These are phyloP conservation scores for Penicillium antarcticum DNA, from an alignment of 495 filamentous ascomycete species.

Conservation along the genomic window DNA sequence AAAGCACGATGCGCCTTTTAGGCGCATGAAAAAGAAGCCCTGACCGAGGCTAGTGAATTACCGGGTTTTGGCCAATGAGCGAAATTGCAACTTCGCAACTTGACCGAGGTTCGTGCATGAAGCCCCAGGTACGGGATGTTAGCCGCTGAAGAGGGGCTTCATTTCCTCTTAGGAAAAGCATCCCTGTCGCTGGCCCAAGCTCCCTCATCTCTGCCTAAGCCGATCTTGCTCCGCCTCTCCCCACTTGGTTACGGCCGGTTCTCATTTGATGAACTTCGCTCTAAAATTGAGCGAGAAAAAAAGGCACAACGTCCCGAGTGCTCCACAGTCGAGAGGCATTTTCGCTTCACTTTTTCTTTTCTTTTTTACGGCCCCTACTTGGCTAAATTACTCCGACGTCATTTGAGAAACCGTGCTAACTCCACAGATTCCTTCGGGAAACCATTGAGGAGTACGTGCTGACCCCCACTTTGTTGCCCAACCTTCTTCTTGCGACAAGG, in stretches of 20 bases:
- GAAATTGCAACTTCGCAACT: constrained; percentile 35
- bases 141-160: constrained; percentile 11
- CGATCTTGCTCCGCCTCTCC: constrained; percentile 27
- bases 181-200: constrained; percentile 35
- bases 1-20: constrained; percentile 21
- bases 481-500: constrained; percentile 68
- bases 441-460: constrained; percentile 62
- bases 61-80: constrained; percentile 31
- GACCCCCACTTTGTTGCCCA: constrained; percentile 65
- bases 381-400: constrained; percentile 13
- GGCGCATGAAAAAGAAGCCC: constrained; percentile 20
- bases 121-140: constrained; percentile 27
- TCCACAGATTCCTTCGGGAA: constrained; percentile 69
- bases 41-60: constrained; percentile 24
- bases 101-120: constrained; percentile 30
- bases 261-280: constrained; percentile 11
- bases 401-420: constrained; percentile 24
- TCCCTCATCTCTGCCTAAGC: constrained; percentile 26
- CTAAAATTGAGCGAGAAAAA: constrained; percentile 4
- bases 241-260: constrained; percentile 16
- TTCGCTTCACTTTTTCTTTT: constrained; percentile 6
- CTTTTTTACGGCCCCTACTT: constrained; percentile 5
- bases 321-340: constrained; percentile 23
- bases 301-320: constrained; percentile 12
- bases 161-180: constrained; percentile 7